Evolutionary conservation across 768 basidiomycete species (phyloP), one percentile per base, ranked within the genome.

Genomic region (Russula sp.): DNA sequence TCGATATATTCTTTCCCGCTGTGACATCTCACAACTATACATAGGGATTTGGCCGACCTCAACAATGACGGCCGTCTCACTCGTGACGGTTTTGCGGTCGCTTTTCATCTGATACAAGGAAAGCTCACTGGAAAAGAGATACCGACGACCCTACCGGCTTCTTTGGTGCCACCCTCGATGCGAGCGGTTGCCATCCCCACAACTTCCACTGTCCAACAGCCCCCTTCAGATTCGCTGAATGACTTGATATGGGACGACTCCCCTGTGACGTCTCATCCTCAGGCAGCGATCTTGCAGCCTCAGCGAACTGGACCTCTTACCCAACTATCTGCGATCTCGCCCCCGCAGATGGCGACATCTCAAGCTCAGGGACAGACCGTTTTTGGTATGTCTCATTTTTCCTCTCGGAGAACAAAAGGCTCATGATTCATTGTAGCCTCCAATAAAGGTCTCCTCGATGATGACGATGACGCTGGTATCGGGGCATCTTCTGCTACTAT

Each of bases 31-130:
- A 43, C 42, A 14, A 50, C 22, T 9, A 34, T 34, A 54, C 41
- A 39, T 61, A 98, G 95, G 96, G 97, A 99, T 73, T 82, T 99
- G 20, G 81, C 93, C 32, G 96, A 98, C 70, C 80, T 98, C 25
- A 84, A 88, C 64, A 88, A 87, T 55, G 88, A 96, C 59, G 97
- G 97, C 2, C 82, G 79, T 58, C 78, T 99, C 51, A 93, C 86
- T 3, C 81, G 86, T 56, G 95, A 98, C 52, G 92, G 93, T 14
- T 98, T 99, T 73, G 96, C 97, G 8, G 87, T 98, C 48, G 97
- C 94, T 4, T 84, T 95, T 84, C 83, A 96, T 74, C 81, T 99
- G 39, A 98, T 99, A 68, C 90, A 91, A 73, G 82, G 81, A 69
- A 93, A 87, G 72, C 75, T 97, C 9, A 79, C 82, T 7, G 94